Percentiles rank a stretch among this genome's conserved stretches.
Conservation (phyloP, 176 grass and related monocot species). For the Zoysia pacifica region DNA sequence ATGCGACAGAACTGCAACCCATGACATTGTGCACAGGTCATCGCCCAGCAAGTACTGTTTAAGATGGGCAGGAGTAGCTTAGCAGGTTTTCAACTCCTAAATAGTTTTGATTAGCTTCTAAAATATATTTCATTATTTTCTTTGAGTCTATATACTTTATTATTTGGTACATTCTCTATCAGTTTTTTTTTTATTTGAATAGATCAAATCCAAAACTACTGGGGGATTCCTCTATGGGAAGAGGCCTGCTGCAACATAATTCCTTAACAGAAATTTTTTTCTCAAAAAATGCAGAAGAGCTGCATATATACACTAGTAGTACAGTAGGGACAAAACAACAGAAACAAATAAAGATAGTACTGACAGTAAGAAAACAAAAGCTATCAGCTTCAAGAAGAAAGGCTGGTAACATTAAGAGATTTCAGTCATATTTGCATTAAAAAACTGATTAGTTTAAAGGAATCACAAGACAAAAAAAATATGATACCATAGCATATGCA, state of each 20-base stretch:
- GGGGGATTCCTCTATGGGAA: neutral
- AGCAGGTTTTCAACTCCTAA: neutral
- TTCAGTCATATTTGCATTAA: neutral
- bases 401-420: neutral
- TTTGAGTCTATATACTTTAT: neutral
- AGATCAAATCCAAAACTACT: neutral
- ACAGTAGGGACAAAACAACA: neutral
- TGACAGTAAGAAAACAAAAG: neutral
- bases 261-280: neutral
- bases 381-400: neutral
- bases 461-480: neutral
- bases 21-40: neutral
- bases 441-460: too few relatives aligned
- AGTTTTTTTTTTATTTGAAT: neutral
- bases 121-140: neutral
- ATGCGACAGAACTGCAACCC: neutral
- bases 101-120: slow-evolving; percentile 1
- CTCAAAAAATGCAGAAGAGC: too few relatives aligned
- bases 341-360: neutral
- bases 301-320: neutral
- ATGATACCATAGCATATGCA: neutral
- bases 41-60: neutral
- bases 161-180: neutral
- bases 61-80: neutral
- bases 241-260: neutral